Evolutionary conservation across 2,329 filamentous ascomycete species (phyloP), one percentile per base, ranked within the genome.

Genomic region (Pseudocercospora pini-densiflorae): DNA sequence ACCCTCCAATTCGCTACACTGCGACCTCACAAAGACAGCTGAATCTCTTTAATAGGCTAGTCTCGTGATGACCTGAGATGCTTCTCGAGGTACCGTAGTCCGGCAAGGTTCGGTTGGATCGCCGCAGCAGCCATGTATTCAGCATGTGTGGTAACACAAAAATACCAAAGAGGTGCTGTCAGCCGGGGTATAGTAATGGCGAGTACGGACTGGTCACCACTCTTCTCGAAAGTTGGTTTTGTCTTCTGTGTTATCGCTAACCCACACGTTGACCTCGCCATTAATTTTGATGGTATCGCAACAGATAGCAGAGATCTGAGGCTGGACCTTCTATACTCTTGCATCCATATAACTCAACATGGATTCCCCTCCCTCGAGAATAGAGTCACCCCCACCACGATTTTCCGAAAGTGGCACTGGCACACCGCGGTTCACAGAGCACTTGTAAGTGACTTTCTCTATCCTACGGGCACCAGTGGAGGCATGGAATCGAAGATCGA

Each of bases 381-480:
- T 66, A 45, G 67, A 64, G 31, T 70, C 64, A 54, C 70, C 68
- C 45, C 66, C 65, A 19, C 71, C 71, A 9, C 61, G 69, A 29
- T 72, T 70, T 21, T 67, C 67, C 16, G 71, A 73, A 24, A 67
- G 47, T 27, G 55, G 61, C 45, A 63, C 45, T 49, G 61, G 62
- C 31, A 69, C 58, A 36, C 72, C 72, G 16, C 63, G 72, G 31
- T 74, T 75, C 58, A 73, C 65, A 59, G 73, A 75, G 58, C 70
- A 75, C 58, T 67, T 75, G 72, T 75, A 67, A 71, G 73, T 70
- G 10, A 14, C 19, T 27, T 33, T 16, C 19, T 49, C 14, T 36
- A 19, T 19, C 14, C 29, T 47, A 31, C 53, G 16, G 23, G 36
- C 29, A n/a, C 40, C 16, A 43, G 7, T 43, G 16, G 40, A 43